Conservation (phyloP, 2,329 filamentous ascomycete genomes). For the Colletotrichum trifolii region DNA sequence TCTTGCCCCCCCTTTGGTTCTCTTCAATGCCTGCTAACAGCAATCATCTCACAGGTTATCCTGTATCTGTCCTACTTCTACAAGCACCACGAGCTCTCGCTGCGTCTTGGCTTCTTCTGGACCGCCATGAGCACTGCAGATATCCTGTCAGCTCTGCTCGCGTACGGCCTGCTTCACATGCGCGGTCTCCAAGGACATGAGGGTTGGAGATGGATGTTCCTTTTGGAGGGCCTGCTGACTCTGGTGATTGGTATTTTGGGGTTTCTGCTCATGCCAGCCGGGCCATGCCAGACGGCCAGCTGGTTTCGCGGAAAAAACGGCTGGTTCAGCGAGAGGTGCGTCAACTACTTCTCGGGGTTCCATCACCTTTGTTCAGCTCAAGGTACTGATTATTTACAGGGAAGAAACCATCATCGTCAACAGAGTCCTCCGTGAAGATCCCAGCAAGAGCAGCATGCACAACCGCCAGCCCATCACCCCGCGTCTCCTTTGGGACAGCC, state of each 20-base stretch:
- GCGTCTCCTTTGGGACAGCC: slow-evolving; percentile 57
- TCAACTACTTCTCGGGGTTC: not conserved
- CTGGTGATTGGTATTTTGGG: slow-evolving; percentile 28
- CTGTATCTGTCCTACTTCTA: slow-evolving; percentile 58
- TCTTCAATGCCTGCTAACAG: not conserved
- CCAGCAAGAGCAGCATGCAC: slow-evolving; percentile 67
- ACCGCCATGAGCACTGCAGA: slow-evolving; percentile 52
- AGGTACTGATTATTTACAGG: slow-evolving; percentile 59
- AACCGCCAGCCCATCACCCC: slow-evolving; percentile 64
- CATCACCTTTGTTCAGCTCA: not conserved
- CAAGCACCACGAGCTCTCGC: slow-evolving; percentile 52
- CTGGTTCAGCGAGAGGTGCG: slow-evolving; percentile 66
- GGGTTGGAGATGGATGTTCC: slow-evolving; percentile 62
- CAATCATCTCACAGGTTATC: slow-evolving; percentile 42
- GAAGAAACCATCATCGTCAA: slow-evolving; percentile 71
- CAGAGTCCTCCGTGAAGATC: slow-evolving; percentile 65
- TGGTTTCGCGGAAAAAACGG: slow-evolving; percentile 65
- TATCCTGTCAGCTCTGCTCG: slow-evolving; percentile 51
- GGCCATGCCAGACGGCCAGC: slow-evolving; percentile 62
- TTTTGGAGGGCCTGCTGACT: slow-evolving; percentile 56
- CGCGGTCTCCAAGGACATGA: slow-evolving; percentile 48
- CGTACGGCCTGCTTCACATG: slow-evolving; percentile 53
- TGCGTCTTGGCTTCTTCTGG: slow-evolving; percentile 55
- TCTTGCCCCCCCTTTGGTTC: not conserved
- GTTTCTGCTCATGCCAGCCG: slow-evolving; percentile 43